These are phyloP conservation scores for Orbilia javanica DNA, from an alignment of 2,329 filamentous ascomycete genomes.

Conservation along the genomic window DNA sequence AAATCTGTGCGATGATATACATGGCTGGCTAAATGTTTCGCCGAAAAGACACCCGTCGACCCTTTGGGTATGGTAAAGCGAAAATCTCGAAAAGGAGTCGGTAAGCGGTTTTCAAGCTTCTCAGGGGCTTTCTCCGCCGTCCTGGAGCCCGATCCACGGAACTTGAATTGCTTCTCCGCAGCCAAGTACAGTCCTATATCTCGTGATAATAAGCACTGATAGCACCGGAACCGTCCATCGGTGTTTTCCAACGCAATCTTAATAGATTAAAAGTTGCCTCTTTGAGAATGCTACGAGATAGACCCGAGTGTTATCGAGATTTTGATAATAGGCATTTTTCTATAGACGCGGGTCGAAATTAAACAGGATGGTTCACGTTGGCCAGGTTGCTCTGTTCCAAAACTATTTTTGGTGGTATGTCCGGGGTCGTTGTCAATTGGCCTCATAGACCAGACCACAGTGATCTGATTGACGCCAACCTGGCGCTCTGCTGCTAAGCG, in stretches of 20 bases:
- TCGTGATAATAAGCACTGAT: conserved; percentile 25
- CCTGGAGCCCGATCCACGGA: conserved; percentile 35
- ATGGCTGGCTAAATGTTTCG: conserved; percentile 7
- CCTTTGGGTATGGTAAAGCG: conserved; percentile 7
- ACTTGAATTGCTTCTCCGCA: conserved; percentile 15
- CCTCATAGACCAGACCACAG: conserved; percentile 5
- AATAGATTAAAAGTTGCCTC: conserved; percentile 37
- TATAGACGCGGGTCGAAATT: conserved; percentile 50
- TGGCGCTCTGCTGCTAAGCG: conserved; percentile 45
- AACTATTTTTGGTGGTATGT: conserved; percentile 49
- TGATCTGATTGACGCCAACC: conserved; percentile 46
- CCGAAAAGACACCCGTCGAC: conserved; percentile 18
- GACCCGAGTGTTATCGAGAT: conserved; percentile 24
- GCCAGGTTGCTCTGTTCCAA: conserved; percentile 28
- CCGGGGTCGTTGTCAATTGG: conserved; percentile 32
- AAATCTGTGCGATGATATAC: conserved; percentile 4
- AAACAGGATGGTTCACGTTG: conserved; percentile 51
- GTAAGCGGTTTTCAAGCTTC: conserved; percentile 19
- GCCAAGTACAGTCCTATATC: conserved; percentile 14
- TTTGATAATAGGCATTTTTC: conserved; percentile 40
- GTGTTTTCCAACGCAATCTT: conserved; percentile 35
- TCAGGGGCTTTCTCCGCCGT: conserved; percentile 29
- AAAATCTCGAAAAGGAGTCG: conserved; percentile 42
- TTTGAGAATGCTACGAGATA: conserved; percentile 26
- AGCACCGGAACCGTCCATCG: conserved; percentile 27